Conservation (phyloP, 805 yeast species). For the Saccharomycopsis sp. region DNA sequence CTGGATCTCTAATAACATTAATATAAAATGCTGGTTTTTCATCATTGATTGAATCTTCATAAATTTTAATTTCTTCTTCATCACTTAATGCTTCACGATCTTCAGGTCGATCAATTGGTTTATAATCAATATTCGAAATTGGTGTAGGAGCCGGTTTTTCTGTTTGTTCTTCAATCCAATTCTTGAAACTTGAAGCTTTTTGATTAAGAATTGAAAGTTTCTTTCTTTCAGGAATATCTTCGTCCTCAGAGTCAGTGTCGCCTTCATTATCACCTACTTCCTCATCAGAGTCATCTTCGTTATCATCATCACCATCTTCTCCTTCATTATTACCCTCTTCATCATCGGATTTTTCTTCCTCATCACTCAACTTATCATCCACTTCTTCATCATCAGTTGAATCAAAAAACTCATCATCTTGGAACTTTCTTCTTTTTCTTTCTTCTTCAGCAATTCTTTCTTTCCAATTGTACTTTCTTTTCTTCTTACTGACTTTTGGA, state of each 20-base stretch:
- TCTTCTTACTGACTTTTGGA: conserved; percentile 34
- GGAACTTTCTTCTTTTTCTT: conserved; percentile 32
- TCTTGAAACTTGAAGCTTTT: conserved; percentile 60
- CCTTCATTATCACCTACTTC: conserved; percentile 20
- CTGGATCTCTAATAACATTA: conserved; percentile 51
- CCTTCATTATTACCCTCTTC: conserved; percentile 22
- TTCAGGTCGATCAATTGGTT: conserved; percentile 51
- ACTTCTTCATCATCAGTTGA: conserved; percentile 25
- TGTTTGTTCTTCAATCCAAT: conserved; percentile 78
- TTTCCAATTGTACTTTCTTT: conserved; percentile 68
- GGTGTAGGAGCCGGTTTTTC: conserved; percentile 47
- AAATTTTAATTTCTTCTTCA: conserved; percentile 51
- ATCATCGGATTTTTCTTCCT: conserved; percentile 19
- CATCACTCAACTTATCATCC: conserved; percentile 20
- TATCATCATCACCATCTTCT: conserved; percentile 22
- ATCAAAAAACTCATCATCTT: conserved; percentile 54
- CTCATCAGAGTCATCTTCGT: conserved; percentile 16
- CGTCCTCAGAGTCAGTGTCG: conserved; percentile 22
- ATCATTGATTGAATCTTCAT: conserved; percentile 26
- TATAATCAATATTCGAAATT: conserved; percentile 35
- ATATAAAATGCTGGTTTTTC: conserved; percentile 33
- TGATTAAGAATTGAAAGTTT: conserved; percentile 34
- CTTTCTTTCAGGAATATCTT: conserved; percentile 22
- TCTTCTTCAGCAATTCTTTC: conserved; percentile 39
- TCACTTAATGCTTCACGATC: conserved; percentile 65